Base-by-base conservation (phyloP, 305 asterid species). In the Fraxinus albicans region DNA sequence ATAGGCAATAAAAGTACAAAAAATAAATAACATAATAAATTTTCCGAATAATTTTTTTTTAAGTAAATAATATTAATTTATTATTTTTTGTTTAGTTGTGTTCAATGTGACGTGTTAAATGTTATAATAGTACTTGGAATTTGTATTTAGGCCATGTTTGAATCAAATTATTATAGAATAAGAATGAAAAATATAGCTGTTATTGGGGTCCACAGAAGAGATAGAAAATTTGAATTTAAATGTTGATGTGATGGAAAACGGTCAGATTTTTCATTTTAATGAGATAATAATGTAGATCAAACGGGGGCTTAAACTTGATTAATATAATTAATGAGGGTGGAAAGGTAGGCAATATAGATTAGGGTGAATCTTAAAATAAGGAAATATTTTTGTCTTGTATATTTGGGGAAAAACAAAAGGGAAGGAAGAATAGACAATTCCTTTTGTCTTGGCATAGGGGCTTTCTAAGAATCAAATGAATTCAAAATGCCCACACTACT, bases 391-490 rank as follows among this genome's bases (percentile, higher is more conserved):
- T 83, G 86, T 79, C 86, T 38, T 5, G 77, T 80, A 17, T 19
- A 25, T 73, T 78, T 78, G 79, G 79, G 69, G 33, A 78, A 73
- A 58, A 79, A 60, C 74, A 44, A 17, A 79, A 79, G n/a, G 83
- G 73, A 60, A 29, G 44, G 8, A 17, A 38, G 82, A 78, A 55
- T 73, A 36, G 79, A 83, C 82, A 72, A 55, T 21, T 53, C 79
- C 21, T 78, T 83, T 78, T 78, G 82, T 83, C 82, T 25, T 77
- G 55, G 19, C 60, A 31, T 40, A 19, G 29, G 19, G 19, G 27
- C 76, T 63, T 6, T 40, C 84, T 27, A 74, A 63, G 58, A 47
- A 77, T 77, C 80, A 70, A 29, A 47, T 44, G 8, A 67, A 77
- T 77, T 77, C 85, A 69, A 82, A 82, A 1, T 77, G 63, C n/a